Evolutionary conservation across 225 moss, liverwort and hornwort species (phyloP).

Genomic region (Climacium dendroides): DNA sequence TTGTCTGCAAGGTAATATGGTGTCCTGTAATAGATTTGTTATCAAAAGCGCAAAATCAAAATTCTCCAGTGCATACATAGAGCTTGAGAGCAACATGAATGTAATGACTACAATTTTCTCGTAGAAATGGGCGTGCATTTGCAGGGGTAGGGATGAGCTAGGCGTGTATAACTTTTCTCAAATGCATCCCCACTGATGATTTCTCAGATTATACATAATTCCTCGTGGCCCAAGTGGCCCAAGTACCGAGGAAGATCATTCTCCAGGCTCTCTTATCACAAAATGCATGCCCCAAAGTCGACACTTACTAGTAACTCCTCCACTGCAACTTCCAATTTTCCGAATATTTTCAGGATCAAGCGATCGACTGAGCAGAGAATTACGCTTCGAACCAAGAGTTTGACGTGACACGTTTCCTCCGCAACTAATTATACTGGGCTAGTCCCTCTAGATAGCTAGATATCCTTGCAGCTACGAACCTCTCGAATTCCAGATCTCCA

Average conservation of each 20-base stretch:
- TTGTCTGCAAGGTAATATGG: not conserved
- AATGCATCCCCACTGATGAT: not conserved
- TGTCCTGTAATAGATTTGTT: not conserved
- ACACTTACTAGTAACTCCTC: not conserved
- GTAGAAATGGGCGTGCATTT: not conserved
- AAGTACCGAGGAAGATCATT: not conserved
- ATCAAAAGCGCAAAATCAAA: too few relatives aligned
- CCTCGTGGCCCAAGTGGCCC: not conserved
- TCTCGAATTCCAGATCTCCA: not conserved
- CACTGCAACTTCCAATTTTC: not conserved
- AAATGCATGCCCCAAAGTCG: not conserved
- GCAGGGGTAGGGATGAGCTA: not conserved
- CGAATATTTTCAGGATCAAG: not conserved
- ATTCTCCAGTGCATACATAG: not conserved
- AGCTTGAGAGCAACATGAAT: not conserved
- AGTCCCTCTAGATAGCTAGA: not conserved
- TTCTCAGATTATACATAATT: not conserved
- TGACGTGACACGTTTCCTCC: not conserved
- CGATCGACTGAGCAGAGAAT: not conserved
- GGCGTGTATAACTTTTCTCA: not conserved
- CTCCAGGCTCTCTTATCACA: not conserved
- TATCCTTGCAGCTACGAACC: not conserved
- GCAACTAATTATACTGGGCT: not conserved
- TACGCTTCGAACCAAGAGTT: not conserved
- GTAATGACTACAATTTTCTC: not conserved